These are phyloP conservation scores for Colletotrichum chlorophyti DNA, from an alignment of 2,329 filamentous ascomycete species.

Conservation along the genomic window DNA sequence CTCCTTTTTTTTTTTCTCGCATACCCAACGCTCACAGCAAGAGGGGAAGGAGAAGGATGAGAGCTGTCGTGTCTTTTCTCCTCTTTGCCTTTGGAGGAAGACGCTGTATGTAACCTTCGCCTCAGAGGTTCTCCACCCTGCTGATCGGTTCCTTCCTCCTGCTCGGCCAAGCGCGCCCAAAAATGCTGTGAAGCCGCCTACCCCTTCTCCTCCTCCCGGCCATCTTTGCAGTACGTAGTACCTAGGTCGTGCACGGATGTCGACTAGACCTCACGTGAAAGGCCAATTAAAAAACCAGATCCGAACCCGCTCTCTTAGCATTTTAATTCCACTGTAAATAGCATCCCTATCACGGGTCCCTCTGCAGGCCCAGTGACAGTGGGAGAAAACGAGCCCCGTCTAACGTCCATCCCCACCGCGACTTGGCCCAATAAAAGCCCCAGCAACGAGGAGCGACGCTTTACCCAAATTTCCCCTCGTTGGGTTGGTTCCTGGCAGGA, in stretches of 20 bases:
- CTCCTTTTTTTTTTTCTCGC: too few species aligned
- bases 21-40: too few species aligned
- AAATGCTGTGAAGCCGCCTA: constrained; percentile 21
- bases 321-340: constrained; percentile 22
- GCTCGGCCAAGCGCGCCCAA: constrained; percentile 22
- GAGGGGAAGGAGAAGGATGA: too few species aligned
- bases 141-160: not conserved
- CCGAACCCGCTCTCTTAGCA: constrained; percentile 8
- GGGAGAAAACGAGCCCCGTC: constrained; percentile 2
- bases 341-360: constrained; percentile 10
- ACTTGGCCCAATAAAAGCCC: constrained; percentile 9
- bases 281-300: constrained; percentile 9
- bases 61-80: too few species aligned
- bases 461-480: not conserved
- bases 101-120: not conserved
- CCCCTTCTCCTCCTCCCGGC: constrained; percentile 7
- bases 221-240: constrained; percentile 15
- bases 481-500: not conserved
- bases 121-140: too few species aligned
- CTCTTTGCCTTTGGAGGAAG: too few species aligned
- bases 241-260: constrained; percentile 19
- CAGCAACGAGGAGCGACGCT: too few species aligned
- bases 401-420: constrained; percentile 6
- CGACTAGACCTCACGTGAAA: constrained; percentile 1
- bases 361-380: constrained; percentile 10